Base-by-base conservation (phyloP, 2,329 filamentous ascomycete genomes). In the Fusarium clavum region DNA sequence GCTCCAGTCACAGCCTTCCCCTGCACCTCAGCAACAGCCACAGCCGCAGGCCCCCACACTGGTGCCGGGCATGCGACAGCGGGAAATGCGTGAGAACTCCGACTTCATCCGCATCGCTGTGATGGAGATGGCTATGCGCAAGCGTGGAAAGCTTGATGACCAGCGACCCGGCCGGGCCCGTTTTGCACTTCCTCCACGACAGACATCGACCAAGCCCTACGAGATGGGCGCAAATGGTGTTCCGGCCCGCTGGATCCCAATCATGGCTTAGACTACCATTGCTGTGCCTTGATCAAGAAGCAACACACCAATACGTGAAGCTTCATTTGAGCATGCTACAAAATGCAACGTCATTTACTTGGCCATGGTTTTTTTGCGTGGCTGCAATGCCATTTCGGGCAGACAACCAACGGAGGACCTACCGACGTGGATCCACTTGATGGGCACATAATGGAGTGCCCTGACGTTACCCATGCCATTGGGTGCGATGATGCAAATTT, bases 101-200 rank as follows among this genome's bases (percentile, higher is more conserved):
- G 89, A 92, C 74, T 92, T 92, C 74, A 91, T 92, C 75, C 87
- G 90, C 71, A 87, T 92, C 57, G 90, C 90, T 38, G 90, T 92
- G 53, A 88, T 92, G 85, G 90, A 92, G 75, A 91, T 92, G 86
- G 86, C 89, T 14, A 92, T 92, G 90, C 87, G 90, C 59, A 87
- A 86, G 74, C 83, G 82, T 45, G 90, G 90, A 71, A 92, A 92
- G 77, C 82, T 92, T 54, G 88, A 90, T 71, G 87, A 90, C 72
- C 86, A 88, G 69, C 86, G 86, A 58, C 88, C 89, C n/a, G 90
- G 90, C 29, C 85, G 89, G 51, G 90, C 90, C n/a, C 85, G 88
- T 48, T 90, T 89, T 85, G 86, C 89, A 10, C 82, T 92, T n/a
- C 89, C 90, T 12, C 88, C 90, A n/a, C 83, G 90, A 67, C 88